These are phyloP conservation scores for Candida manassasensis DNA, from an alignment of 805 yeast genomes.

Conservation along the genomic window DNA sequence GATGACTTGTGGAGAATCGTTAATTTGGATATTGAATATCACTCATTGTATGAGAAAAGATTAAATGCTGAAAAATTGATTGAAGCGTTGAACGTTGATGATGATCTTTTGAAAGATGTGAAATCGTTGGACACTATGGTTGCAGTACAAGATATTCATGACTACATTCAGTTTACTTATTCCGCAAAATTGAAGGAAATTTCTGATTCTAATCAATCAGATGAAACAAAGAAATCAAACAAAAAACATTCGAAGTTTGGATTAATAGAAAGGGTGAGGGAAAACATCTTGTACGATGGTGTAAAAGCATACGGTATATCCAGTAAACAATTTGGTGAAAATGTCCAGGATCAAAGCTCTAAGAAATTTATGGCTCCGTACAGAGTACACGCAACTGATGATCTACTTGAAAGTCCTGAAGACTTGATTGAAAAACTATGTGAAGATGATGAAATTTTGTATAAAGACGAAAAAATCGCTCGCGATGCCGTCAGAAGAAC, in stretches of 20 bases:
- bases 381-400: constrained; percentile 69
- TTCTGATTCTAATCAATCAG: constrained; percentile 14
- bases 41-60: constrained; percentile 74
- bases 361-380: constrained; percentile 39
- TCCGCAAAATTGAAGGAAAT: constrained; percentile 54
- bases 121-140: constrained; percentile 57
- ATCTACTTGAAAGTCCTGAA: constrained; percentile 56
- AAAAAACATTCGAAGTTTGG: constrained; percentile 60
- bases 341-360: constrained; percentile 58
- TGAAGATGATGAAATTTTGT: constrained; percentile 46
- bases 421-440: constrained; percentile 48
- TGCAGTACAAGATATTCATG: constrained; percentile 83
- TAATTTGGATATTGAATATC: constrained; percentile 82
- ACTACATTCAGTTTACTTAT: constrained; percentile 71
- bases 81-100: constrained; percentile 50
- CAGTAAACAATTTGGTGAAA: constrained; percentile 80
- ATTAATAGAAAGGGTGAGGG: constrained; percentile 61
- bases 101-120: constrained; percentile 52
- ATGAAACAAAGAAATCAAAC: constrained; percentile 14
- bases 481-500: constrained; percentile 68
- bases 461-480: constrained; percentile 57
- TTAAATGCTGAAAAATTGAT: constrained; percentile 55
- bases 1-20: constrained; percentile 92
- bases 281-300: constrained; percentile 59
- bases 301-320: constrained; percentile 70